Evolutionary conservation across 257 asterid genomes (phyloP), one percentile per base, ranked within the genome.

Genomic region (Solanum phureja): DNA sequence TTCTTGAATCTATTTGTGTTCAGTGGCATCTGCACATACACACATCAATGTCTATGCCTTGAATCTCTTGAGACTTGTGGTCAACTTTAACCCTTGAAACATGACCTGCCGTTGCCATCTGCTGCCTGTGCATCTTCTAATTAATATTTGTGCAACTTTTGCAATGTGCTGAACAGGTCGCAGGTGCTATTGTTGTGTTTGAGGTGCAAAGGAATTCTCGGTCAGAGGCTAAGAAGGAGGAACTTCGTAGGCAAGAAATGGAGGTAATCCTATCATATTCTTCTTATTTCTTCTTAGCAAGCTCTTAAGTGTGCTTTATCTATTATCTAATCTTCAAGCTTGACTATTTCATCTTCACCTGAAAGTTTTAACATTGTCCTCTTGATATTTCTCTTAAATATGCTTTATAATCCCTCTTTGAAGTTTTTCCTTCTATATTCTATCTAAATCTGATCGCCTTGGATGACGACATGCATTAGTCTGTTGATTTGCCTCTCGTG

Each of bases 221-320:
- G 74, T 94, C 99, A 88, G 99, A 97, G 92, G 99, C 98, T 62
- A 95, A 90, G 90, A 95, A 97, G 92, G 99, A 97, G 93, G 99
- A 93, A 89, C 76, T 91, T 58, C 98, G 98, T 84, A 94, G 76
- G 89, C 92, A 92, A 86, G 98, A 97, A 89, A 73, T 95, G 90
- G 98, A 94, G 98, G 98, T 94, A 92, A 76, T 86, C 29, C 29
- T 49, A 31, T 49, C 19, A 18, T 82, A 82, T 27, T 34, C 58
- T 87, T 49, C 18, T 81, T 6, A 21, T 23, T 10, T 34, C 56
- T 87, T 49, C 18, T 81, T 9, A 21, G 31, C 52, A 33, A 42
- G 37, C 85, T 44, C 40, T 12, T 10, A 49, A 8, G 84, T 85
- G 38, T 77, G 84, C 6, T 44, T 81, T 46, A 29, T 81, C 42